Conservation (phyloP, 768 basidiomycete genomes). For the Hydnomerulius pinastri region DNA sequence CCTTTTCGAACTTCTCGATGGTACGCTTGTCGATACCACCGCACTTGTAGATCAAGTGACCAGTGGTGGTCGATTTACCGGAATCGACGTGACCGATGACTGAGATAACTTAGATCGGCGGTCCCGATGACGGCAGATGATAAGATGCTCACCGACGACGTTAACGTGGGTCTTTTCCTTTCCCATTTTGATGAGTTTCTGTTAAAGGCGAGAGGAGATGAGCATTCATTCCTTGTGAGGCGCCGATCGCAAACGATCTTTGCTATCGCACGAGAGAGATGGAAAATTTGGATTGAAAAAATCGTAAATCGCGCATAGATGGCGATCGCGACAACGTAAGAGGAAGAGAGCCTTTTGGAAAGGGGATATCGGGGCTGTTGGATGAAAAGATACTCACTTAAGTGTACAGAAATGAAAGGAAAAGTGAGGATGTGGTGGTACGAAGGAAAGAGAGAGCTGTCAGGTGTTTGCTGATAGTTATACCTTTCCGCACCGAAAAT, state of each 20-base stretch:
- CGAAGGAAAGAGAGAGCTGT: slow-evolving; percentile 35
- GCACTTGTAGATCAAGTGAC: slow-evolving; percentile 99
- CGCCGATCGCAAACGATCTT: slow-evolving; percentile 26
- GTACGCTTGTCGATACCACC: slow-evolving; percentile 99
- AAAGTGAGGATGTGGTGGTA: slow-evolving; percentile 39
- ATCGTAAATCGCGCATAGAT: slow-evolving; percentile 26
- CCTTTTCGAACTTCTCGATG: slow-evolving; percentile 99
- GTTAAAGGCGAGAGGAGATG: slow-evolving; percentile 10
- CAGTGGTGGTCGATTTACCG: slow-evolving; percentile 99
- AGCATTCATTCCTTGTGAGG: slow-evolving; percentile 7
- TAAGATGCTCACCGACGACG: slow-evolving; percentile 80
- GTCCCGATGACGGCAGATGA: slow-evolving; percentile 22
- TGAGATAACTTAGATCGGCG: slow-evolving; percentile 40
- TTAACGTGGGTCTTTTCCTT: slow-evolving; percentile 97
- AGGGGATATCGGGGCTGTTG: not conserved
- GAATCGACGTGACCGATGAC: slow-evolving; percentile 99
- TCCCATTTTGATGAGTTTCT: slow-evolving; percentile 82
- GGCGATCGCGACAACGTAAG: slow-evolving; percentile 4
- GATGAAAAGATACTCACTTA: slow-evolving; percentile 40
- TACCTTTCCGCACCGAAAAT: slow-evolving; percentile 54
- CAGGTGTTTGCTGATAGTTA: slow-evolving; percentile 59
- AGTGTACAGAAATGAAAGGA: slow-evolving; percentile 42
- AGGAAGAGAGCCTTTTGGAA: not conserved
- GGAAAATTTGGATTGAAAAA: slow-evolving; percentile 21
- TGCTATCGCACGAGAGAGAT: slow-evolving; percentile 7